phyloP scores from a whole-genome alignment of 176 grass and related monocot species.

The Pharus latifolius region DNA sequence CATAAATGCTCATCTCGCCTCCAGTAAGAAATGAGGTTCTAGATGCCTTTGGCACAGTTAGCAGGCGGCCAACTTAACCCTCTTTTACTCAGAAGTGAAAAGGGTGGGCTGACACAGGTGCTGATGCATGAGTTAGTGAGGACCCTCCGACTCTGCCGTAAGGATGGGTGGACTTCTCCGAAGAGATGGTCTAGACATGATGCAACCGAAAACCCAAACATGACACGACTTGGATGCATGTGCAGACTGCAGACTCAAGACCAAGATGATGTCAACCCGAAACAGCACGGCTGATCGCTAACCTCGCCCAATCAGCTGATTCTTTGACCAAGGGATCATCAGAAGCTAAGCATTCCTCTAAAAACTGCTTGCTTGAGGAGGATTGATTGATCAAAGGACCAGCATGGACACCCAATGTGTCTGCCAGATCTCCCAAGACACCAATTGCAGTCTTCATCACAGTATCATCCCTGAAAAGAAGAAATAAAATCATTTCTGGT shows the following conservation, averaged over 20 bases:
- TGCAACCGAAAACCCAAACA: constrained; percentile 49
- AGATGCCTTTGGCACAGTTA: constrained; percentile 44
- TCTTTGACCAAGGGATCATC: constrained; percentile 72
- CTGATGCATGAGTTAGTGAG: constrained; percentile 59
- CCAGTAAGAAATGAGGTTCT: constrained; percentile 33
- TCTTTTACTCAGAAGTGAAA: constrained; percentile 20
- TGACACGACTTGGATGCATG: constrained; percentile 44
- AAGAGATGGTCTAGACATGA: constrained; percentile 55
- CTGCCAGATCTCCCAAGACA: constrained; percentile 72
- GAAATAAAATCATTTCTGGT: not conserved
- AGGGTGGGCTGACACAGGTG: constrained; percentile 42
- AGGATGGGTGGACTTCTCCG: constrained; percentile 31
- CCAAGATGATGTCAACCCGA: constrained; percentile 42
- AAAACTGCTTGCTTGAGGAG: constrained; percentile 54
- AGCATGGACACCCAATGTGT: constrained; percentile 68
- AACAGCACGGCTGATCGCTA: constrained; percentile 65
- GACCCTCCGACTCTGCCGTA: constrained; percentile 47
- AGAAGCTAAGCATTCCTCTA: constrained; percentile 73
- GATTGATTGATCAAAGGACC: constrained; percentile 62
- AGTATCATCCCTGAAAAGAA: constrained; percentile 62
- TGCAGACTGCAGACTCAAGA: constrained; percentile 52
- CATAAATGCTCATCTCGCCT: constrained; percentile 30
- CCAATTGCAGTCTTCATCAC: constrained; percentile 90
- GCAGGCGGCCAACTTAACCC: constrained; percentile 51
- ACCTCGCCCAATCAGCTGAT: constrained; percentile 78